phyloP scores from a whole-genome alignment of 305 asterid species.

The Vinca major region DNA sequence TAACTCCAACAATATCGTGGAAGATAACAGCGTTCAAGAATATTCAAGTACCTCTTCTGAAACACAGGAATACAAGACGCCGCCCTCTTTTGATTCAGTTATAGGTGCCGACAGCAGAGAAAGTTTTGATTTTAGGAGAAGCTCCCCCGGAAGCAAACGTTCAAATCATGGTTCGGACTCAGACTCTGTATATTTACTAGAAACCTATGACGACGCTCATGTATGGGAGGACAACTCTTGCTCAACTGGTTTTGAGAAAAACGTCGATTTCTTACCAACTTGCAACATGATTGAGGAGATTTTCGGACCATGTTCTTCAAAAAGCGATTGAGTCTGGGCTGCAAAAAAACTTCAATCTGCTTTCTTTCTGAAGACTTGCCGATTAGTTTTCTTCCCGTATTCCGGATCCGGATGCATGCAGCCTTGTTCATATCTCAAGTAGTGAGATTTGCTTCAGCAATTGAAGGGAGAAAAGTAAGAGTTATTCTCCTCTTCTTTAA shows the following conservation, averaged over 20 bases:
- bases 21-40: conserved; percentile 8
- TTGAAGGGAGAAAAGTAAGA: neutral
- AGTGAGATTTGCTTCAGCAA: neutral
- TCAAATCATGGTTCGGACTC: conserved; percentile 15
- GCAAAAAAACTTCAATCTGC: neutral
- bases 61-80: conserved; percentile 4
- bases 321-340: conserved; percentile 8
- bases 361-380: neutral
- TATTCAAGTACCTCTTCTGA: conserved; percentile 16
- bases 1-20: conserved; percentile 1
- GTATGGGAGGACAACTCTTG: conserved; percentile 24
- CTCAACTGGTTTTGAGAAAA: conserved; percentile 10
- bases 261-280: conserved; percentile 25
- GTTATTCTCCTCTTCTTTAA: neutral
- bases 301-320: conserved; percentile 23
- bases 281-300: conserved; percentile 33
- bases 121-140: conserved; percentile 12
- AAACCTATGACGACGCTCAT: conserved; percentile 9
- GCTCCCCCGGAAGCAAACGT: conserved; percentile 6
- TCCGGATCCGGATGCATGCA: neutral
- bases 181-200: conserved; percentile 16
- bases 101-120: conserved; percentile 7
- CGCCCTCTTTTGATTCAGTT: conserved; percentile 9
- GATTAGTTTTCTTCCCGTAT: neutral
- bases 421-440: neutral